These are phyloP conservation scores for Podila epicladia DNA, from an alignment of 192 early-diverging fungal genomes.

Conservation along the genomic window DNA sequence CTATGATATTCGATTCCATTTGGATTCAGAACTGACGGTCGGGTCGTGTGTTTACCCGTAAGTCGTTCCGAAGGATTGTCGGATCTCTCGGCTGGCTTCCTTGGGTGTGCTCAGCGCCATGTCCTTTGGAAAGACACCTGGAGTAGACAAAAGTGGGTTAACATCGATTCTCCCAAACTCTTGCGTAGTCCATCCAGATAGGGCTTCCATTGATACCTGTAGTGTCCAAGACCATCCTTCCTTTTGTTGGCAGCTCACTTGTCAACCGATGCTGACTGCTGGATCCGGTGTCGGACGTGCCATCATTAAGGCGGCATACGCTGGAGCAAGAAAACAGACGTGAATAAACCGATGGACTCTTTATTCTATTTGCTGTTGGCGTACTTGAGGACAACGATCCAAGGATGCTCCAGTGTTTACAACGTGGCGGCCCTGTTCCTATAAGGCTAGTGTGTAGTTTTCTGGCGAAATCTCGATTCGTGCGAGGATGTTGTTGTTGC, in stretches of 20 bases:
- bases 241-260: conserved; percentile 27
- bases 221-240: conserved; percentile 42
- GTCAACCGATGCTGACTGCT: conserved; percentile 3
- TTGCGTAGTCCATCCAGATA: background rate
- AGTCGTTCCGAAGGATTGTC: conserved; percentile 59
- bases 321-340: conserved; percentile 9
- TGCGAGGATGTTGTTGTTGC: too few relatives aligned
- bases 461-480: too few relatives aligned
- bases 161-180: background rate
- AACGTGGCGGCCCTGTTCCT: background rate
- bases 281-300: conserved; percentile 5
- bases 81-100: conserved; percentile 48
- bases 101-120: conserved; percentile 28
- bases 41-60: conserved; percentile 49
- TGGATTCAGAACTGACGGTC: too few relatives aligned
- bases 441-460: too few relatives aligned
- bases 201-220: conserved; percentile 14
- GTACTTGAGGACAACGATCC: background rate
- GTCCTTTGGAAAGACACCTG: conserved; percentile 38
- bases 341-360: background rate
- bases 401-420: background rate
- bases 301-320: background rate
- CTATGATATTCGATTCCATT: too few relatives aligned
- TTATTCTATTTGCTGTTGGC: background rate
- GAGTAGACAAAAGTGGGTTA: background rate